Base-by-base conservation (phyloP, 108 stramenopile species). In the Craspedostauros australis region DNA sequence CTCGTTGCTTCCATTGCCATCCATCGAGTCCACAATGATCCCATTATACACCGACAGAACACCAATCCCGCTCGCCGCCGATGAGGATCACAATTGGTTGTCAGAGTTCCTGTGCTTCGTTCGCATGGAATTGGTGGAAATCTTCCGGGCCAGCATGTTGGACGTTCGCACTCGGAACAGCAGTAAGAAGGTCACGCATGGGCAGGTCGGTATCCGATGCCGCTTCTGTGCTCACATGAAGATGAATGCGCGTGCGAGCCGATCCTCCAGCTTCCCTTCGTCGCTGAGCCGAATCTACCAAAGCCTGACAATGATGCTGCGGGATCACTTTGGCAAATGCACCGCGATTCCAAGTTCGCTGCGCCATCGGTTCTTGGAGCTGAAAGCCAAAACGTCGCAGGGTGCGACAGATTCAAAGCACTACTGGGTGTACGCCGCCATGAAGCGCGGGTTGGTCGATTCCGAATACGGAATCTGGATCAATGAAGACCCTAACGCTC, bases 151-250 rank as follows among this genome's bases (percentile, higher is more conserved):
- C 4, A 67, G 57, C 20, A 29, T 47, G n/a, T 56, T 62, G 20
- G 69, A 71, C 42, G 55, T 57, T 16, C 48, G 57, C 7, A 55
- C 66, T 15, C 36, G 68, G 8, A 66, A 53, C 34, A 70, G 54
- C 32, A 54, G 64, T 47, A 68, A 54, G 37, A 56, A 50, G 33
- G 64, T 75, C 1, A 24, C 24, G 1, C 52, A 40, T 30, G 55
- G 64, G n/a, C 75, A 76, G 62, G 75, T 67, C 11, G 75, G 75
- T 0, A 57, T 76, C 31, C 62, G 75, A 7, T 76, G 75, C 47
- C 64, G 69, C 0, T 67, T 50, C 46, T 76, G 75, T 46, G 69
- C 69, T 25, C 70, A 76, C 30, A 25, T 66, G 36, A 42, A 54
- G 1, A 43, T 38, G 0, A 51, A 21, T 6, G 33, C 44, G 9